phyloP scores from a whole-genome alignment of 768 basidiomycete genomes.

The Tephrocybe sp. region DNA sequence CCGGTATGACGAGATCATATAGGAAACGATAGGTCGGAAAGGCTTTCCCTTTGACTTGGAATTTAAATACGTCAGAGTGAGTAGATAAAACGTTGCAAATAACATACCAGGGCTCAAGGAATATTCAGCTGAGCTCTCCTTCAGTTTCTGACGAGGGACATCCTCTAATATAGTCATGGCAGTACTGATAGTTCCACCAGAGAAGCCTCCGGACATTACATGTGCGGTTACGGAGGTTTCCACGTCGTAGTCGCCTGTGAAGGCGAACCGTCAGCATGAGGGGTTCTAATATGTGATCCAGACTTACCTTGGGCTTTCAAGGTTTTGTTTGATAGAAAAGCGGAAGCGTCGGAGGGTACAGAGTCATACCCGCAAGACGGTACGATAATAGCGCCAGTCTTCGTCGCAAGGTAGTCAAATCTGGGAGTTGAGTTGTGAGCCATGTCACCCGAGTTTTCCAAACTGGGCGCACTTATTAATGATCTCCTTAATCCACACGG shows the following conservation, averaged over 20 bases:
- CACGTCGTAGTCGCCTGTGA: constrained; percentile 30
- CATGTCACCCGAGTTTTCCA: neutral
- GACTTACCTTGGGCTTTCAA: constrained; percentile 43
- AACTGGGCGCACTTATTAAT: constrained; percentile 47
- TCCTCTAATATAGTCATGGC: constrained; percentile 35
- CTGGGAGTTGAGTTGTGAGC: constrained; percentile 29
- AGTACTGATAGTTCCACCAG: constrained; percentile 63
- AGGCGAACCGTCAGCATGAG: neutral
- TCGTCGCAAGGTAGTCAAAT: constrained; percentile 68
- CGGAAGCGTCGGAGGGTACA: constrained; percentile 68
- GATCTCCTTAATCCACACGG: constrained; percentile 61
- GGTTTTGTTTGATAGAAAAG: constrained; percentile 66
- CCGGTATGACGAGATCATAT: constrained; percentile 38
- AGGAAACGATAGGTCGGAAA: constrained; percentile 26
- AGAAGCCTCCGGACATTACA: constrained; percentile 44
- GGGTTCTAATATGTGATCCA: too few species aligned
- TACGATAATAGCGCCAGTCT: constrained; percentile 72
- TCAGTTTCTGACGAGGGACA: constrained; percentile 32
- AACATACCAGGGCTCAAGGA: constrained; percentile 41
- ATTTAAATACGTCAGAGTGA: neutral
- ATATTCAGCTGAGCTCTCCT: constrained; percentile 29
- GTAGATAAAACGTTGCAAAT: neutral
- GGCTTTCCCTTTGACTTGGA: constrained; percentile 12
- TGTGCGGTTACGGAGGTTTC: constrained; percentile 59
- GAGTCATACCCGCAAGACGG: constrained; percentile 80